These are phyloP conservation scores for Penicillium coprophilum DNA, from an alignment of 495 filamentous ascomycete species.

Conservation along the genomic window DNA sequence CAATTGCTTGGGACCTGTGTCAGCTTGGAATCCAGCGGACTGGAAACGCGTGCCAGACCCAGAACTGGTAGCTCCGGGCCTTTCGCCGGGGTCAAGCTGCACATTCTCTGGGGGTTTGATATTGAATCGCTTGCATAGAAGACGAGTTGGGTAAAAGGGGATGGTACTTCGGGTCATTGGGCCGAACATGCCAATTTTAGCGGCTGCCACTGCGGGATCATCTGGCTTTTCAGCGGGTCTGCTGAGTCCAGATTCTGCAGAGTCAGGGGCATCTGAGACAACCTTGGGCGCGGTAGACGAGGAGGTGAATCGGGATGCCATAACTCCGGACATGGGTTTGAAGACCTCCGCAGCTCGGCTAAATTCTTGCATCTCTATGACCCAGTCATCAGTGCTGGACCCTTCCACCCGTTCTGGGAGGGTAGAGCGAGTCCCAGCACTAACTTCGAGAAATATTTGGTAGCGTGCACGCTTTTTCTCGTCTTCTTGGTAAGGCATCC, in stretches of 20 bases:
- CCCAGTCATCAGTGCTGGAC: slow-evolving; percentile 69
- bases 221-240: slow-evolving; percentile 61
- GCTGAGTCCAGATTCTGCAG: slow-evolving; percentile 47
- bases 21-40: slow-evolving; percentile 37
- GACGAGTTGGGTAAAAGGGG: slow-evolving; percentile 77
- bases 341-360: slow-evolving; percentile 86
- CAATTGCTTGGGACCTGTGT: slow-evolving; percentile 34
- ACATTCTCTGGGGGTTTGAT: slow-evolving; percentile 75
- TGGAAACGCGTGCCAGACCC: slow-evolving; percentile 34
- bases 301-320: slow-evolving; percentile 90
- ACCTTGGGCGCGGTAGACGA: slow-evolving; percentile 52
- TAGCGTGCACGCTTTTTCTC: slow-evolving; percentile 76
- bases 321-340: slow-evolving; percentile 84
- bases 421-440: slow-evolving; percentile 61
- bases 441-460: slow-evolving; percentile 72
- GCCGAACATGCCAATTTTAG: slow-evolving; percentile 91
- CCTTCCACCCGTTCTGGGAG: slow-evolving; percentile 59
- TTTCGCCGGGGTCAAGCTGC: slow-evolving; percentile 54
- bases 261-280: slow-evolving; percentile 44
- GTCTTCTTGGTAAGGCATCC: slow-evolving; percentile 86
- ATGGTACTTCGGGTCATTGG: slow-evolving; percentile 70
- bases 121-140: slow-evolving; percentile 92
- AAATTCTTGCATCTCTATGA: slow-evolving; percentile 83
- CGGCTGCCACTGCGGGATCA: slow-evolving; percentile 83
- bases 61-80: slow-evolving; percentile 19